These are phyloP conservation scores for Astrothelium subdiscretum DNA, from an alignment of 495 filamentous ascomycete species.

Conservation along the genomic window DNA sequence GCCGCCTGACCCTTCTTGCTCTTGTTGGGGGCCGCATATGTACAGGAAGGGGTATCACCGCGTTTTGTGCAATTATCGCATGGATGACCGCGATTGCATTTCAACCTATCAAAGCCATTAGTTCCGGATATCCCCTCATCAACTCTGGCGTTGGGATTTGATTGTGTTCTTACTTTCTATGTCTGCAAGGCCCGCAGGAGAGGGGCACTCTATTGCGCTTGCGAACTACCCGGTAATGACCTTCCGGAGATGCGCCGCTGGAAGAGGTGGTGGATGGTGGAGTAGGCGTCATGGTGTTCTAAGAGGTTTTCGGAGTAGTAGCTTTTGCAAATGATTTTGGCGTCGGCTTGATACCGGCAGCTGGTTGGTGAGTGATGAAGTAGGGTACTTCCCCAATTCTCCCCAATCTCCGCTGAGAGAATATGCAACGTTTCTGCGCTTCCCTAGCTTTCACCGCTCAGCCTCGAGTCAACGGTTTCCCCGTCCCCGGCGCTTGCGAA, in stretches of 20 bases:
- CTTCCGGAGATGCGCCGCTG: conserved; percentile 67
- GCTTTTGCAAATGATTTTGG: not conserved
- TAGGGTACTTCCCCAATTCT: too few relatives aligned
- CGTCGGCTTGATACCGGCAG: too few relatives aligned
- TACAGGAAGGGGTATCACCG: conserved; percentile 71
- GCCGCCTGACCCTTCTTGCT: conserved; percentile 67
- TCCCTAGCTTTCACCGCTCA: too few relatives aligned
- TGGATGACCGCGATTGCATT: conserved; percentile 85
- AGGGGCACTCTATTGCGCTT: conserved; percentile 92
- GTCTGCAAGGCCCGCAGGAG: conserved; percentile 85
- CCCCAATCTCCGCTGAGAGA: too few relatives aligned
- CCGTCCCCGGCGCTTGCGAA: too few relatives aligned
- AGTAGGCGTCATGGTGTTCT: conserved; percentile 63
- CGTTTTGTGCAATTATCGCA: conserved; percentile 95
- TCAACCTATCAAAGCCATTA: conserved; percentile 44
- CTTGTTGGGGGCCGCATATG: conserved; percentile 68
- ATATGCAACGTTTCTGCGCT: too few relatives aligned
- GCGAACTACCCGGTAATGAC: conserved; percentile 77
- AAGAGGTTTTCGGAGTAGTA: not conserved
- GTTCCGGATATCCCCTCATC: not conserved
- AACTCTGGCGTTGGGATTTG: not conserved
- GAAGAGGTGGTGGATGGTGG: conserved; percentile 81
- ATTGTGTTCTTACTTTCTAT: conserved; percentile 65
- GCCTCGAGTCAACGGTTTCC: too few relatives aligned
- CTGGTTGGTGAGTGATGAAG: too few relatives aligned